Percentiles rank a stretch among this genome's conserved stretches.
Evolutionary conservation across 805 yeast species (phyloP).

Genomic region (Candida taoyuanica): DNA sequence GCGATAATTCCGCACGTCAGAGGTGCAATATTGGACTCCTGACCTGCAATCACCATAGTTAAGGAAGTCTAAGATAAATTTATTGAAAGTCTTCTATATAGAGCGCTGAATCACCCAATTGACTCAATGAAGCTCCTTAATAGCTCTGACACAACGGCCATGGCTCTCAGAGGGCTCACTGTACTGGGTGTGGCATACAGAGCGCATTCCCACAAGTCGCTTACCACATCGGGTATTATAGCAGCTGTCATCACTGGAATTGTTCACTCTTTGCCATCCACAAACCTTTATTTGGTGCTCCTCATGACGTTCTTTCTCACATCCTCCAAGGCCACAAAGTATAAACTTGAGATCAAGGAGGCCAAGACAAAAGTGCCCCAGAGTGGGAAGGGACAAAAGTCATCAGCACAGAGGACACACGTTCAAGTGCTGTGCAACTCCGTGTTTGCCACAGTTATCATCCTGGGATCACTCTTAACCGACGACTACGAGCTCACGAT

Average conservation of each 20-base stretch:
- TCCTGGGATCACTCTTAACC: slow-evolving; percentile 23
- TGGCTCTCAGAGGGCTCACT: slow-evolving; percentile 10
- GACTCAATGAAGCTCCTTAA: neutral
- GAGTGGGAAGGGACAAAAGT: slow-evolving; percentile 16
- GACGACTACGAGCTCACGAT: slow-evolving; percentile 4
- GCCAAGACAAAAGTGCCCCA: slow-evolving; percentile 28
- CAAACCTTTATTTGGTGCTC: slow-evolving; percentile 31
- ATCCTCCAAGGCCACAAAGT: slow-evolving; percentile 36
- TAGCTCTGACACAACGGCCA: slow-evolving; percentile 7
- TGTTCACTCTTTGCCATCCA: slow-evolving; percentile 35
- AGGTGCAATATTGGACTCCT: no score
- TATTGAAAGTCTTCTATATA: no score
- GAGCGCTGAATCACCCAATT: no score
- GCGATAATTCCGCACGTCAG: no score
- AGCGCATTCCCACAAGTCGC: slow-evolving; percentile 31
- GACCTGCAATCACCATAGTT: no score
- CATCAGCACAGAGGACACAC: slow-evolving; percentile 32
- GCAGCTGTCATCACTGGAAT: slow-evolving; percentile 36
- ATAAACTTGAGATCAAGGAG: slow-evolving; percentile 33
- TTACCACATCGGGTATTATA: slow-evolving; percentile 33
- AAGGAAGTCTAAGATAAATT: no score
- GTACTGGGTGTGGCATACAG: slow-evolving; percentile 21
- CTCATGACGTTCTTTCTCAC: slow-evolving; percentile 35
- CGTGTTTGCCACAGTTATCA: slow-evolving; percentile 32
- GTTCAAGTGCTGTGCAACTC: slow-evolving; percentile 41